Percentiles rank a stretch among this genome's conserved stretches.
phyloP scores from a whole-genome alignment of 2,329 filamentous ascomycete species.

The Apiospora malaysiana region DNA sequence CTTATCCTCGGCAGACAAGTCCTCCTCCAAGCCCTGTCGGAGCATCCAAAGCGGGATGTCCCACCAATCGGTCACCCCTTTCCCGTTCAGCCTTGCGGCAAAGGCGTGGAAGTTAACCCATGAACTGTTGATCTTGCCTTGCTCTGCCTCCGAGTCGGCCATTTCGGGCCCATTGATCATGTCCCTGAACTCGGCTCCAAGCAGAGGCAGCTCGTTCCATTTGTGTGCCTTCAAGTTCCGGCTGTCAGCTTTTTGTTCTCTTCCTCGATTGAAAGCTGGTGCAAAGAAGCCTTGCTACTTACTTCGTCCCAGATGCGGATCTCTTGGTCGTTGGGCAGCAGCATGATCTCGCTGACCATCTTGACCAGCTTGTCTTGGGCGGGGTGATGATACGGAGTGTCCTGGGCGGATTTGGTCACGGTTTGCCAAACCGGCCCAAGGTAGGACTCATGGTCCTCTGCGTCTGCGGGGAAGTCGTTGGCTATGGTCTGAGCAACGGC shows the following conservation, averaged over 20 bases:
- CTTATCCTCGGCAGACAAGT: constrained; percentile 18
- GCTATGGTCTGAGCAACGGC: constrained; percentile 1
- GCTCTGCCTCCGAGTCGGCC: constrained; percentile 24
- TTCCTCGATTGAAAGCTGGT: not conserved
- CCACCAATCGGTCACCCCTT: constrained; percentile 28
- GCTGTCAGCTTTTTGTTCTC: not conserved
- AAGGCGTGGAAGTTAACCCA: constrained; percentile 39
- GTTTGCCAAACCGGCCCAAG: not conserved
- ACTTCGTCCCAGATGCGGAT: constrained; percentile 2
- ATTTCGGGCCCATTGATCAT: constrained; percentile 29
- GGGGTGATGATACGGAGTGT: constrained; percentile 33
- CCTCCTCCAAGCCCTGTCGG: constrained; percentile 35
- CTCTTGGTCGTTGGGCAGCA: constrained; percentile 30
- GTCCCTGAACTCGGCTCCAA: constrained; percentile 33
- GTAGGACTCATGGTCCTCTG: not conserved
- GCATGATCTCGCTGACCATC: constrained; percentile 34
- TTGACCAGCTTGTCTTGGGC: constrained; percentile 36
- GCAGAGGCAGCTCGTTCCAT: constrained; percentile 36
- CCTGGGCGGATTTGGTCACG: constrained; percentile 33
- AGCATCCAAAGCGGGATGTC: constrained; percentile 38
- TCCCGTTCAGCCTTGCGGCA: constrained; percentile 33
- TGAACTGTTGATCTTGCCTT: constrained; percentile 20
- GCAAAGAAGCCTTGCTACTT: not conserved
- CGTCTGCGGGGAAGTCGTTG: not conserved
- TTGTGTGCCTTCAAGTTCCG: constrained; percentile 6